Conservation (phyloP, 257 asterid species). For the Primulina eburnea region DNA sequence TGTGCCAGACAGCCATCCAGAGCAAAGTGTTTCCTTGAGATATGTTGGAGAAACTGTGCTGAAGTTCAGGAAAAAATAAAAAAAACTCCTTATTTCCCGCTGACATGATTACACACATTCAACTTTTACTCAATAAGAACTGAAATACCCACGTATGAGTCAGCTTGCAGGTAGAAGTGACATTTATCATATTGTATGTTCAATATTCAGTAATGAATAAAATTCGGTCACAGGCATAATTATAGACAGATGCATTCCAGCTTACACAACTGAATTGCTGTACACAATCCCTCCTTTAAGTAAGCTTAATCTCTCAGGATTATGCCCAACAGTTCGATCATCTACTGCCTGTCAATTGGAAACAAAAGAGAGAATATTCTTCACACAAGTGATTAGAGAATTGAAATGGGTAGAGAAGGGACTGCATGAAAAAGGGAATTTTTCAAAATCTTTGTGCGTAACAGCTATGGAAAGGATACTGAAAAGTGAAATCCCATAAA, state of each 20-base stretch:
- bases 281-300: slow-evolving; percentile 87
- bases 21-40: slow-evolving; percentile 80
- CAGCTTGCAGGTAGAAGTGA: slow-evolving; percentile 4
- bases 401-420: background rate
- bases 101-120: slow-evolving; percentile 6
- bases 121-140: slow-evolving; percentile 14
- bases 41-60: slow-evolving; percentile 92
- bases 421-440: background rate
- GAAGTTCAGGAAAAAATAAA: slow-evolving; percentile 40
- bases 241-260: slow-evolving; percentile 24
- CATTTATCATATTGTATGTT: background rate
- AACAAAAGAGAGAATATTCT: slow-evolving; percentile 18
- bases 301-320: slow-evolving; percentile 90
- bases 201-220: background rate
- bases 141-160: slow-evolving; percentile 4
- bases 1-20: slow-evolving; percentile 88
- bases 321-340: slow-evolving; percentile 86
- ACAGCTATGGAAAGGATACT: background rate
- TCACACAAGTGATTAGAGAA: background rate
- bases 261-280: slow-evolving; percentile 87
- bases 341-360: slow-evolving; percentile 66
- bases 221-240: slow-evolving; percentile 16
- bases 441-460: background rate
- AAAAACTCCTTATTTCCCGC: slow-evolving; percentile 14
- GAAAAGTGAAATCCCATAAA: background rate